Conservation (phyloP, 345 rosid genomes). For the Isatis tinctoria region DNA sequence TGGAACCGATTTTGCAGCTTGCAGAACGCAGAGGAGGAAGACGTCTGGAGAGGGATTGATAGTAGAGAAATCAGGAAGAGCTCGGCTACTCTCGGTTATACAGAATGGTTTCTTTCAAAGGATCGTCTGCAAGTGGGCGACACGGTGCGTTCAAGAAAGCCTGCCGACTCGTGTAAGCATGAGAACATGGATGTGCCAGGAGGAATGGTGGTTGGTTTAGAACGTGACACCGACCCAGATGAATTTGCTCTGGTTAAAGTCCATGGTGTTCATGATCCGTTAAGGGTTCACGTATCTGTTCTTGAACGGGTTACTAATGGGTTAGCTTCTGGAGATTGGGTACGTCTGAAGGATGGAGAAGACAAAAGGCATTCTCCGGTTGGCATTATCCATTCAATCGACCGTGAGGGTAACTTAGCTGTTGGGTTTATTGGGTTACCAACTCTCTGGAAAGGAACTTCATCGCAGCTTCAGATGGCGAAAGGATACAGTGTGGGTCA, state of each 20-base stretch:
- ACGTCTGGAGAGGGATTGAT: constrained; percentile 46
- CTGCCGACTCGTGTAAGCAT: constrained; percentile 49
- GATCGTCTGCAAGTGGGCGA: constrained; percentile 72
- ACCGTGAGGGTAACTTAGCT: constrained; percentile 59
- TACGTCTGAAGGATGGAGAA: constrained; percentile 59
- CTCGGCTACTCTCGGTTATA: constrained; percentile 44
- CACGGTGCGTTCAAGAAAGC: constrained; percentile 82
- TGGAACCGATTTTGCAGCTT: constrained; percentile 48
- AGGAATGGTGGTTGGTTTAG: constrained; percentile 79
- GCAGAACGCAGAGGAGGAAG: constrained; percentile 49
- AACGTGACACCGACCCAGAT: constrained; percentile 44
- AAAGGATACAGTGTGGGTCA: constrained; percentile 68
- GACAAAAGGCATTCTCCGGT: constrained; percentile 69
- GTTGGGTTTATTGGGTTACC: constrained; percentile 77
- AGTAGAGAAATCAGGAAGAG: constrained; percentile 37
- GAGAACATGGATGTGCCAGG: constrained; percentile 81
- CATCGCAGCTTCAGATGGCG: constrained; percentile 79
- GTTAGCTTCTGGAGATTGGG: constrained; percentile 93
- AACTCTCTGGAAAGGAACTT: constrained; percentile 74
- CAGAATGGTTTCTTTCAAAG: constrained; percentile 82
- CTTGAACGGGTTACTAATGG: constrained; percentile 74
- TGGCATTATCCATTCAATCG: constrained; percentile 78
- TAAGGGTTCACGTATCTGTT: constrained; percentile 60
- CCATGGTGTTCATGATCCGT: constrained; percentile 77
- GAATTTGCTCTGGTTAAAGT: constrained; percentile 80